Conservation (phyloP, 306 rosid species). For the Calophaca sinica region DNA sequence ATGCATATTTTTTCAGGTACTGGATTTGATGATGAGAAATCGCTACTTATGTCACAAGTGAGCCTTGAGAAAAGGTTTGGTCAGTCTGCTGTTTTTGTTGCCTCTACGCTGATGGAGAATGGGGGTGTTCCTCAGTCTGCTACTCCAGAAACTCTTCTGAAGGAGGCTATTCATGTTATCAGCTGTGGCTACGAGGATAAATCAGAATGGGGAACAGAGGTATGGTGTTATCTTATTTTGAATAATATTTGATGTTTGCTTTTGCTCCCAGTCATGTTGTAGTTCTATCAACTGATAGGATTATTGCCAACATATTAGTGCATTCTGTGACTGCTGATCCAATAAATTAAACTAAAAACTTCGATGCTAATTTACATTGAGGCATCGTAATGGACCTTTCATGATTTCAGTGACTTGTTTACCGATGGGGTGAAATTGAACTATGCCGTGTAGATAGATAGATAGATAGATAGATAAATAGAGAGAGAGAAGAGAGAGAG, state of each 20-base stretch:
- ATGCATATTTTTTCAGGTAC: conserved; percentile 57
- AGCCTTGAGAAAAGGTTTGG: conserved; percentile 96
- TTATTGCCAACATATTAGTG: conserved; percentile 1
- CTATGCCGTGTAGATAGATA: conserved; percentile 14
- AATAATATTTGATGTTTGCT: conserved; percentile 14
- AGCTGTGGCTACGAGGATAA: conserved; percentile 99
- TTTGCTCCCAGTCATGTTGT: neutral
- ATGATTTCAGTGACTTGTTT: conserved; percentile 3
- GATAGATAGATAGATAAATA: too few species aligned
- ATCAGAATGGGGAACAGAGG: conserved; percentile 96
- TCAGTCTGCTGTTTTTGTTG: conserved; percentile 91
- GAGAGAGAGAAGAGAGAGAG: too few species aligned
- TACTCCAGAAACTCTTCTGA: conserved; percentile 92
- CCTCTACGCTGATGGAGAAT: conserved; percentile 96
- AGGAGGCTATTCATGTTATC: conserved; percentile 98
- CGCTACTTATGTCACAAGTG: conserved; percentile 88
- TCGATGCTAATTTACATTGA: neutral
- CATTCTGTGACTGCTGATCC: conserved; percentile 6
- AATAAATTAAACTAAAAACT: neutral
- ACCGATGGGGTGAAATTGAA: neutral
- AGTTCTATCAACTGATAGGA: neutral
- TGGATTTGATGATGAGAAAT: conserved; percentile 94
- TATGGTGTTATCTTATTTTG: conserved; percentile 44
- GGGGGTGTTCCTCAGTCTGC: conserved; percentile 99
- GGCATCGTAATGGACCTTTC: neutral